Evolutionary conservation across 129 eudicot genomes (phyloP), one percentile per base, ranked within the genome.

Genomic region (Saussurea involucrata): DNA sequence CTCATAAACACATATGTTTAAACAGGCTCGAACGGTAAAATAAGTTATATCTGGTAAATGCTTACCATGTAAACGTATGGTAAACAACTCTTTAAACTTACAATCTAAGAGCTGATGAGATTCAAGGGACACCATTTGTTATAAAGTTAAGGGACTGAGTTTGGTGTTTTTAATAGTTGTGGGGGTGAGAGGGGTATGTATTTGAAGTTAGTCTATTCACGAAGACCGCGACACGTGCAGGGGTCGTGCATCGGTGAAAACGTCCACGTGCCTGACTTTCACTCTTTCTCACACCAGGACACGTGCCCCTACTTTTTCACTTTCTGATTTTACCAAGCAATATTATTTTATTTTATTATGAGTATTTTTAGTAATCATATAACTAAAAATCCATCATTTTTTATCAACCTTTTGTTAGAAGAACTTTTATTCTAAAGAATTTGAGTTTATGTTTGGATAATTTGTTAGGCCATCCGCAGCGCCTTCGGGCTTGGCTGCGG

Each of bases 221-320:
- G 77, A 78, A 78, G 77, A 44, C 46, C 72, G 72, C 65, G 82
- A 78, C 66, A 78, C 82, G 82, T 78, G 77, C 79, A 75, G 63
- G 44, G 79, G 64, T 74, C 40, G 69, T 63, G 63, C 77, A 78
- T 78, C 72, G 77, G 31, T 71, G 9, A 78, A 71, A 78, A 58
- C 76, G 20, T 18, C 32, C 77, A 78, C 77, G 25, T 78, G 82
- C 66, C 82, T 71, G 66, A 71, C 82, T 63, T 78, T 70, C 77
- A 78, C 76, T 70, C 76, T 70, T 78, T 70, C 71, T 78, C 76
- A 70, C 82, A 78, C 82, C 44, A 2, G 33, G 82, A 78, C 76
- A 70, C 82, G 82, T 78, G 70, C 82, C 82, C 69, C 11, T 25
- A 72, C 75, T 33, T 77, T 53, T 68, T 46, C 13, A 8, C 11